Evolutionary conservation across 23 red algal genomes (phyloP).

Genomic region (Agarophyton chilense): DNA sequence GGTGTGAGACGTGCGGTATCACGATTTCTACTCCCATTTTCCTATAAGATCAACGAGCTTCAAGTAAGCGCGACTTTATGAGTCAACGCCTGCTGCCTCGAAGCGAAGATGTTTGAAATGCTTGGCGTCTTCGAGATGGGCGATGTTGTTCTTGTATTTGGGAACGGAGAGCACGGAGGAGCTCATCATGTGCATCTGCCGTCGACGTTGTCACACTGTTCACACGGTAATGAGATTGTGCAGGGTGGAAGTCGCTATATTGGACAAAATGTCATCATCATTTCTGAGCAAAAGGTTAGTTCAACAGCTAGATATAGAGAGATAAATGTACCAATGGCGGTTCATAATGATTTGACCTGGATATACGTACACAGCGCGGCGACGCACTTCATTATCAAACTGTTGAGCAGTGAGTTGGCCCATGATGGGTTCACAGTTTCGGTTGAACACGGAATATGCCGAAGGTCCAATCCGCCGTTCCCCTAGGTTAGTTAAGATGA

Average conservation of each 20-base stretch:
- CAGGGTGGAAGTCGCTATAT: constrained; percentile 32
- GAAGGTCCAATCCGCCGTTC: constrained; percentile 38
- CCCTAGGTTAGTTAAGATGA: constrained; percentile 46
- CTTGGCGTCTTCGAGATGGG: background rate
- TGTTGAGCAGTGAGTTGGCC: constrained; percentile 54
- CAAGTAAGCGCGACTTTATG: background rate
- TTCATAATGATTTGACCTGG: too few relatives aligned
- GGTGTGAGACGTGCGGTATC: constrained; percentile 10
- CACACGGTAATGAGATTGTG: constrained; percentile 23
- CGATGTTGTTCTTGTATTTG: constrained; percentile 5
- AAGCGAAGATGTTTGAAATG: background rate
- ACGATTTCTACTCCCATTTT: constrained; percentile 33
- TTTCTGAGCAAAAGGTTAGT: constrained; percentile 12
- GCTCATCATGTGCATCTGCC: background rate
- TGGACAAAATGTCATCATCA: constrained; percentile 17
- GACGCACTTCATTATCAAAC: constrained; percentile 70
- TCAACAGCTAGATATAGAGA: background rate
- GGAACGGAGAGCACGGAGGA: background rate
- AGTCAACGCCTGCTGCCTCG: background rate
- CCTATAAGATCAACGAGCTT: background rate
- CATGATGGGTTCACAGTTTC: constrained; percentile 30
- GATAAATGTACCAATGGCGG: too few relatives aligned
- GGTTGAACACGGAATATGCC: constrained; percentile 70
- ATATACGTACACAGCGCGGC: constrained; percentile 56
- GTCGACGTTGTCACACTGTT: background rate